Evolutionary conservation across 208 protist genomes (phyloP).

Genomic region (Trypanosoma avium): DNA sequence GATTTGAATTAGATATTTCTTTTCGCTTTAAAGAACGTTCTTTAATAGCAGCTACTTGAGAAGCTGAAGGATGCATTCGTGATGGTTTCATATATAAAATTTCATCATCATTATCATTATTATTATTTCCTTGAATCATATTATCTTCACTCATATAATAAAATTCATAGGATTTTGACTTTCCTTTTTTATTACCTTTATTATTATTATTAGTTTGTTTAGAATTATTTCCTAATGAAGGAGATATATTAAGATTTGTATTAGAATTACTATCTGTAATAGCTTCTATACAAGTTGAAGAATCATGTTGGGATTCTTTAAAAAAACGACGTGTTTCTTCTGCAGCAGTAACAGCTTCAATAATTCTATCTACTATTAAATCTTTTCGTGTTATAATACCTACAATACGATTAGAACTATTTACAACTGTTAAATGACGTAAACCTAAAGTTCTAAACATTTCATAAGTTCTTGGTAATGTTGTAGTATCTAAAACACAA

Average conservation of each 20-base stretch:
- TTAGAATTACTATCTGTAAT: not conserved
- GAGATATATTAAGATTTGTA: not conserved
- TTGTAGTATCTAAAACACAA: slow-evolving; percentile 43
- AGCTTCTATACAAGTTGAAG: not conserved
- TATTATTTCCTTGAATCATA: not conserved
- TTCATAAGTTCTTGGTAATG: slow-evolving; percentile 43
- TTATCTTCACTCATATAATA: not conserved
- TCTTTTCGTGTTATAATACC: slow-evolving; percentile 65
- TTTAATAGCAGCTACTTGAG: no score
- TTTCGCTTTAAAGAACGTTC: no score
- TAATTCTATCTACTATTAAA: slow-evolving; percentile 38
- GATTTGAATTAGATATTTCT: no score
- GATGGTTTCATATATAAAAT: not conserved
- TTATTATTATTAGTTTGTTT: not conserved
- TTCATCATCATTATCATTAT: not conserved
- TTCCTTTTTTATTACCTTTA: not conserved
- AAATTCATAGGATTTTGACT: no score
- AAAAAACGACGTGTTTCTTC: not conserved
- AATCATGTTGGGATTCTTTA: not conserved
- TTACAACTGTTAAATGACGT: slow-evolving; percentile 49
- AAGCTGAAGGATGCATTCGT: no score
- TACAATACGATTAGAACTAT: slow-evolving; percentile 35
- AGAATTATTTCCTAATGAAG: not conserved
- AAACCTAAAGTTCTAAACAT: slow-evolving; percentile 57
- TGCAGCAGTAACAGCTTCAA: slow-evolving; percentile 3